Percentiles rank a stretch among this genome's conserved stretches.
Evolutionary conservation across 345 rosid species (phyloP).

Genomic region (Eucalyptus rudis): DNA sequence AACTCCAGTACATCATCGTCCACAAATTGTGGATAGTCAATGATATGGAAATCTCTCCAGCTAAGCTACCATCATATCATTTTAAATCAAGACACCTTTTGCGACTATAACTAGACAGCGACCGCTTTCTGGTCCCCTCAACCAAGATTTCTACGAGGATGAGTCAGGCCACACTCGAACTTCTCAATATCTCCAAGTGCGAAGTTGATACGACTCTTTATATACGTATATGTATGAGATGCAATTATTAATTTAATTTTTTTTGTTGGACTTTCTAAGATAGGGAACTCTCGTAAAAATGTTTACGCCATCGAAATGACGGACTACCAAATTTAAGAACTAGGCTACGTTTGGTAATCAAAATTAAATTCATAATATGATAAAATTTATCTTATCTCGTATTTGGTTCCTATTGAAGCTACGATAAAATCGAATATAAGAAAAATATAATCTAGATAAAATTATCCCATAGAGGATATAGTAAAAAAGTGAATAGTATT

Average conservation of each 20-base stretch:
- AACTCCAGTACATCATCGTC: background rate
- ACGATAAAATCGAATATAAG: accelerated
- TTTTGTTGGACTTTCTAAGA: no score
- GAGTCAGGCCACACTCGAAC: background rate
- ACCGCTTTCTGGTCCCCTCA: background rate
- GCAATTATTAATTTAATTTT: accelerated
- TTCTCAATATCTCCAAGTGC: no score
- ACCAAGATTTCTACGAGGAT: background rate
- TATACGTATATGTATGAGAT: no score
- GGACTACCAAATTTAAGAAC: no score
- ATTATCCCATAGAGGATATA: accelerated
- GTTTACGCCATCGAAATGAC: accelerated
- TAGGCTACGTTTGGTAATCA: accelerated
- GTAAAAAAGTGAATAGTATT: accelerated
- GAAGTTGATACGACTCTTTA: no score
- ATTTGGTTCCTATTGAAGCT: accelerated
- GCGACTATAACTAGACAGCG: background rate
- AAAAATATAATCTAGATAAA: accelerated
- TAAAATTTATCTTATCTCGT: no score
- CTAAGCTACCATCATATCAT: background rate
- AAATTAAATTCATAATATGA: no score
- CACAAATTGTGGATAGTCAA: background rate
- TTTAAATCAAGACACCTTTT: background rate
- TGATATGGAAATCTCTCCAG: background rate
- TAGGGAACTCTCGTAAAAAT: accelerated